A percentile compares a stretch with the other conserved stretches of the same genome.
Conservation (phyloP, 345 rosid species). For the Eutrema heterophyllum region DNA sequence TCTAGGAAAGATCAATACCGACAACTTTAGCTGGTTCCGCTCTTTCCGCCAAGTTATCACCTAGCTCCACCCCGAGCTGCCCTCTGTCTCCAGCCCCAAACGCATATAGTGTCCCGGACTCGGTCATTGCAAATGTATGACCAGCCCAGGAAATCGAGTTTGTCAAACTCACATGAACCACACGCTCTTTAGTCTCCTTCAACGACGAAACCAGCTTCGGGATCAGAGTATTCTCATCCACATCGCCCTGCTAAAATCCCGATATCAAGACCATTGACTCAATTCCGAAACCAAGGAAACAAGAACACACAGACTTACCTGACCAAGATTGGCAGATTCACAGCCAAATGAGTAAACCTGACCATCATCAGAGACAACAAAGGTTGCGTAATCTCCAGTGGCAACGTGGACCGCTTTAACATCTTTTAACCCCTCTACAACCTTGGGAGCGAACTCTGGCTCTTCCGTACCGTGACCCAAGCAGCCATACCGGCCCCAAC, state of each 20-base stretch:
- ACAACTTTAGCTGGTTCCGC: slow-evolving; percentile 68
- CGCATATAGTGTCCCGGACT: slow-evolving; percentile 77
- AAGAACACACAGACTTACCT: slow-evolving; percentile 45
- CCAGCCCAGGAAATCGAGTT: slow-evolving; percentile 77
- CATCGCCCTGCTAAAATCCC: slow-evolving; percentile 45
- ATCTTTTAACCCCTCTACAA: slow-evolving; percentile 59
- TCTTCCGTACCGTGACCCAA: slow-evolving; percentile 95
- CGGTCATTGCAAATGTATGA: slow-evolving; percentile 86
- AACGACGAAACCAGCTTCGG: slow-evolving; percentile 67
- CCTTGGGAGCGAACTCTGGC: slow-evolving; percentile 68
- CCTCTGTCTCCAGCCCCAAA: slow-evolving; percentile 96
- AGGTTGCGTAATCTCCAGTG: slow-evolving; percentile 90
- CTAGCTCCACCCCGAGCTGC: slow-evolving; percentile 76
- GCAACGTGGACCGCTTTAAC: slow-evolving; percentile 87
- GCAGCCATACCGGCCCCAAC: slow-evolving; percentile 97
- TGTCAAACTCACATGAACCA: slow-evolving; percentile 88
- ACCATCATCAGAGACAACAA: slow-evolving; percentile 83
- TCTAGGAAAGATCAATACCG: slow-evolving; percentile 48
- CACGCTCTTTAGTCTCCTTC: slow-evolving; percentile 65
- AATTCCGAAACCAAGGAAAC: background rate
- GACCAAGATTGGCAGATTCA: slow-evolving; percentile 92
- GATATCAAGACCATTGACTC: background rate
- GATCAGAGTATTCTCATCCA: slow-evolving; percentile 58
- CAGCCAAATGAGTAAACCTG: slow-evolving; percentile 94
- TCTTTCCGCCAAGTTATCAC: slow-evolving; percentile 63